These are phyloP conservation scores for Podaxis sp. DNA, from an alignment of 768 basidiomycete genomes.

Conservation along the genomic window DNA sequence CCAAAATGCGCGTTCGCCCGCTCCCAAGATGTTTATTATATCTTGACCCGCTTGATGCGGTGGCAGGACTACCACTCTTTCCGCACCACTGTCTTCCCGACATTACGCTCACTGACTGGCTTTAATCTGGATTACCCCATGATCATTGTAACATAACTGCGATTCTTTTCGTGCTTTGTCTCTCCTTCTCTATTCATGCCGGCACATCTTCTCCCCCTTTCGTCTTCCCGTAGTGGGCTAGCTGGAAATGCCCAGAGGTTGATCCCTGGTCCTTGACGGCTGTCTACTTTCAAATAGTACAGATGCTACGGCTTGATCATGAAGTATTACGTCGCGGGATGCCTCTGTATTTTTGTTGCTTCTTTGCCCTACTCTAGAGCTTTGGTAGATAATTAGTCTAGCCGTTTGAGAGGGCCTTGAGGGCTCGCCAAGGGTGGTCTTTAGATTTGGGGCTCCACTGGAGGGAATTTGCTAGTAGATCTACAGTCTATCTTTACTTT, in stretches of 20 bases:
- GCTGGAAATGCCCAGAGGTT: background rate
- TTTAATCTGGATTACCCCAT: background rate
- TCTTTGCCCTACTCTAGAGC: slow-evolving; percentile 1
- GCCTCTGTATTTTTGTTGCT: background rate
- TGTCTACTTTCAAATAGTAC: background rate
- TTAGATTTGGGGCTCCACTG: slow-evolving; percentile 10
- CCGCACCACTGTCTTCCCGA: background rate
- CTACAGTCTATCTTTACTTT: background rate
- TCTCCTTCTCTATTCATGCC: background rate
- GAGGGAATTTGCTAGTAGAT: slow-evolving; percentile 2
- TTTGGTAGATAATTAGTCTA: slow-evolving; percentile 6
- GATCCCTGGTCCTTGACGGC: background rate
- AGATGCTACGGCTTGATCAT: slow-evolving; percentile 19
- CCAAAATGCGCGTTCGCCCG: background rate
- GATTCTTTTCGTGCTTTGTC: background rate
- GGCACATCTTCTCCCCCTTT: background rate
- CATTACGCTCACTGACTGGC: slow-evolving; percentile 3
- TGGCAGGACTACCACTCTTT: slow-evolving; percentile 11
- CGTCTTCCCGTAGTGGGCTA: background rate
- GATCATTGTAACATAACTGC: slow-evolving; percentile 4
- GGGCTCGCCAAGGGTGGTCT: slow-evolving; percentile 9
- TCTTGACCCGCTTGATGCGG: slow-evolving; percentile 1
- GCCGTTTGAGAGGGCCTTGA: background rate
- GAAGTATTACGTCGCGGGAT: slow-evolving; percentile 21
- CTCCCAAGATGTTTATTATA: no score